These are phyloP conservation scores for Pseudocercospora crystallina DNA, from an alignment of 2,329 filamentous ascomycete genomes.

Conservation along the genomic window DNA sequence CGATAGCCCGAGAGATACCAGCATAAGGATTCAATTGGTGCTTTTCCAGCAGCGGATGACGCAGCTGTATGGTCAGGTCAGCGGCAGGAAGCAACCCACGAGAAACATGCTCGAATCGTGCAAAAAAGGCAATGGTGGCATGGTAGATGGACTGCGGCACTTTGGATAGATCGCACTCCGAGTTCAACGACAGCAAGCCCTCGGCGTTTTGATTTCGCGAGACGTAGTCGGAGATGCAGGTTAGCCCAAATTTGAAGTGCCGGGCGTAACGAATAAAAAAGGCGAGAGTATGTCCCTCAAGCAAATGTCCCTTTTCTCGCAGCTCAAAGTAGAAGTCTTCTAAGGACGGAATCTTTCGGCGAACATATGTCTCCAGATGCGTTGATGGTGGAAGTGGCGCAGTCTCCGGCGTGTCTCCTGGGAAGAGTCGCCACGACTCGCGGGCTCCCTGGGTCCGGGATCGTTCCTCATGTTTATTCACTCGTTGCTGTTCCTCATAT, in stretches of 20 bases:
- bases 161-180: slow-evolving; percentile 1
- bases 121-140: slow-evolving; percentile 10
- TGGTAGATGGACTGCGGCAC: slow-evolving; percentile 7
- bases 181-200: slow-evolving; percentile 4
- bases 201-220: slow-evolving; percentile 14
- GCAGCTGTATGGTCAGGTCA: neutral
- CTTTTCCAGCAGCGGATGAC: slow-evolving; percentile 3
- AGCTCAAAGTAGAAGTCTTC: slow-evolving; percentile 62
- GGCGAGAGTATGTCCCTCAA: slow-evolving; percentile 52
- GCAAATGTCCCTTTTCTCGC: slow-evolving; percentile 49
- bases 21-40: slow-evolving; percentile 5
- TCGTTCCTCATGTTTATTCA: neutral
- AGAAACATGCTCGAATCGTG: neutral
- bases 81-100: neutral
- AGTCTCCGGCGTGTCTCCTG: slow-evolving; percentile 62
- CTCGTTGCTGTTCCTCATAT: slow-evolving; percentile 32
- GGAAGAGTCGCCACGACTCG: slow-evolving; percentile 40
- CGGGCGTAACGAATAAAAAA: slow-evolving; percentile 57
- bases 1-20: slow-evolving; percentile 29
- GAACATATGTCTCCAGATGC: slow-evolving; percentile 64
- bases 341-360: slow-evolving; percentile 60
- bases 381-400: slow-evolving; percentile 57
- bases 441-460: neutral
- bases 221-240: slow-evolving; percentile 44
- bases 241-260: slow-evolving; percentile 48